Evolutionary conservation across 139 green algal species (phyloP).

Genomic region (Dunaliella sp.): DNA sequence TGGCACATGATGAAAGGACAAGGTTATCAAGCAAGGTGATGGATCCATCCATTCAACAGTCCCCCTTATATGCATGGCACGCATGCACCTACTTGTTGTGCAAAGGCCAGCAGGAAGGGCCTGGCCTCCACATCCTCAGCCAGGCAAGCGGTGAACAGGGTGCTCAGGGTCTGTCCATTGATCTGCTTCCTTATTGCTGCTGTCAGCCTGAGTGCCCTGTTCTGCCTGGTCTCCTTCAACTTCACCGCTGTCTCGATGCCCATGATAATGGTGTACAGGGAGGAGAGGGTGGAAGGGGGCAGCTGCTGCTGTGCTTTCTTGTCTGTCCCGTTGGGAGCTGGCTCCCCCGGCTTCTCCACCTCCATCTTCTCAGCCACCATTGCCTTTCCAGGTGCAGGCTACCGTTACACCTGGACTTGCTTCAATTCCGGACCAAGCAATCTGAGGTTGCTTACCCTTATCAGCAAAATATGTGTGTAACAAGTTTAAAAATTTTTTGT

Average conservation of each 20-base stretch:
- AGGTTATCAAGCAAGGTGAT: no score
- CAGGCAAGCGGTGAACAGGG: slow-evolving; percentile 53
- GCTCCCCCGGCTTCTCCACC: not conserved
- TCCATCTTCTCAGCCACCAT: not conserved
- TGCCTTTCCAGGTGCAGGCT: no score
- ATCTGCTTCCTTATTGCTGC: slow-evolving; percentile 64
- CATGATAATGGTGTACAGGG: slow-evolving; percentile 30
- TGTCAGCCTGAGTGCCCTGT: slow-evolving; percentile 72
- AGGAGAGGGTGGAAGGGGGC: no score
- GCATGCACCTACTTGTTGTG: slow-evolving; percentile 52
- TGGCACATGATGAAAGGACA: no score
- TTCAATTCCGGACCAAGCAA: no score
- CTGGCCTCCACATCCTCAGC: slow-evolving; percentile 29
- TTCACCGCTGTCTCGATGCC: slow-evolving; percentile 78
- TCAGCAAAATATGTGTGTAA: no score
- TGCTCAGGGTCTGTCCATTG: slow-evolving; percentile 40
- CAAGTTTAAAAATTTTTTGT: no score
- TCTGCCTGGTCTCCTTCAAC: slow-evolving; percentile 78
- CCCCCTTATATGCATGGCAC: slow-evolving; percentile 9
- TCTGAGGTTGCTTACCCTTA: no score
- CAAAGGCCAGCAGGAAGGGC: slow-evolving; percentile 33
- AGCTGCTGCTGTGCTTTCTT: no score
- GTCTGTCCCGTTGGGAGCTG: no score
- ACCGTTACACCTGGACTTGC: no score
- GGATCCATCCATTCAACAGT: no score